phyloP scores from a whole-genome alignment of 2,329 filamentous ascomycete genomes.

The Stemphylium beticola region DNA sequence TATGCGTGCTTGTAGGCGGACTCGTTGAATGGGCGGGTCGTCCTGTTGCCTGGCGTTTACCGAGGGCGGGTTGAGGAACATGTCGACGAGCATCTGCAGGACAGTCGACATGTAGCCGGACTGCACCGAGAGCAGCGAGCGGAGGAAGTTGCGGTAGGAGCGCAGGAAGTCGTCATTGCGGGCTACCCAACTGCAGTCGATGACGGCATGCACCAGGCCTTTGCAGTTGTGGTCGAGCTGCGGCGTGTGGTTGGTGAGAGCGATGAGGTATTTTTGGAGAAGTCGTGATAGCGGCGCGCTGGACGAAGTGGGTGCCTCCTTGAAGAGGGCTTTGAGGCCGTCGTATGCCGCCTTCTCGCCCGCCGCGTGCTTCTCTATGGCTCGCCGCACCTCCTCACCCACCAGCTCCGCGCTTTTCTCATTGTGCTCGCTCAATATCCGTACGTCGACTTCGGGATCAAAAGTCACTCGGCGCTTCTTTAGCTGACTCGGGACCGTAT shows the following conservation, averaged over 20 bases:
- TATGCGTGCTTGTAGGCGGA: conserved; percentile 72
- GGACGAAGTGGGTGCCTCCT: conserved; percentile 53
- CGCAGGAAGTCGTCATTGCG: conserved; percentile 65
- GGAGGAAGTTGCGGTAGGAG: conserved; percentile 63
- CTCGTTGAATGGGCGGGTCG: conserved; percentile 64
- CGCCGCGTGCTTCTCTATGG: conserved; percentile 59
- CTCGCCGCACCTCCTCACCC: conserved; percentile 66
- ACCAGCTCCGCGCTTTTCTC: conserved; percentile 64
- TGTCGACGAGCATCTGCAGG: conserved; percentile 79
- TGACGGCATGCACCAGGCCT: conserved; percentile 63
- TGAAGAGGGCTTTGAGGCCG: conserved; percentile 61
- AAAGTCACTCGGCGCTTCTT: conserved; percentile 59
- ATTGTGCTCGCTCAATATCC: conserved; percentile 51
- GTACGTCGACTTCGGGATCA: conserved; percentile 55
- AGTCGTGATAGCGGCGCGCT: conserved; percentile 59
- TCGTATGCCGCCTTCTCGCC: conserved; percentile 65
- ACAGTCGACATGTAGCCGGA: conserved; percentile 77
- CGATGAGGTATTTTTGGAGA: conserved; percentile 64
- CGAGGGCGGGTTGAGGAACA: conserved; percentile 70
- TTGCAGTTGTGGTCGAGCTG: conserved; percentile 63
- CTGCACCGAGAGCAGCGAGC: conserved; percentile 78
- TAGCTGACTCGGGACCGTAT: conserved; percentile 40
- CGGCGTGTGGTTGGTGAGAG: conserved; percentile 63
- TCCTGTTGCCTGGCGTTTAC: conserved; percentile 61
- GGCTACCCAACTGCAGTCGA: conserved; percentile 67